phyloP scores from a whole-genome alignment of 2,329 filamentous ascomycete genomes.

The Emericellopsis cladophorae region DNA sequence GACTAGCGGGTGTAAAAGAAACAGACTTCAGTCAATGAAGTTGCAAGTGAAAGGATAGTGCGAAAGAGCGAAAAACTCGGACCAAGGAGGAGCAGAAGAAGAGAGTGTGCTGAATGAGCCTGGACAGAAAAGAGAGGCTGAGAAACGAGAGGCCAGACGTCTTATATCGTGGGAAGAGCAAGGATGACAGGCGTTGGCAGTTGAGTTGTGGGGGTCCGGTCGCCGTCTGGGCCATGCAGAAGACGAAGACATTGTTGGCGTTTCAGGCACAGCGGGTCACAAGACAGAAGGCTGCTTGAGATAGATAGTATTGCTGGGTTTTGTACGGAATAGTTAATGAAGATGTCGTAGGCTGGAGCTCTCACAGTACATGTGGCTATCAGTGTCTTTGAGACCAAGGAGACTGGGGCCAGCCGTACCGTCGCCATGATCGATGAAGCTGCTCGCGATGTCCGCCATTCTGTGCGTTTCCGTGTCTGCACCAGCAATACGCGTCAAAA shows the following conservation, averaged over 20 bases:
- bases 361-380: no score
- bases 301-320: no score
- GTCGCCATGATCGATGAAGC: not conserved
- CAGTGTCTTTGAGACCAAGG: no score
- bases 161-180: not conserved
- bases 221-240: not conserved
- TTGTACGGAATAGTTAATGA: no score
- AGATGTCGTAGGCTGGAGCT: not conserved
- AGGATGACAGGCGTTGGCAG: no score
- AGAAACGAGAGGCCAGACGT: not conserved
- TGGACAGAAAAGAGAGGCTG: constrained; percentile 5
- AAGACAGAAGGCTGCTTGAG: not conserved
- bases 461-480: no score
- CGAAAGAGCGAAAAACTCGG: constrained; percentile 1
- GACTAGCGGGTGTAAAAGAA: constrained; percentile 6
- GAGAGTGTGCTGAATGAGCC: constrained; percentile 10
- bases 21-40: constrained; percentile 20
- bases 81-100: constrained; percentile 10
- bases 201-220: no score
- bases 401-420: no score
- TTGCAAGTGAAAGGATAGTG: constrained; percentile 5
- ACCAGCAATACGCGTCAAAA: no score
- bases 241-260: not conserved
- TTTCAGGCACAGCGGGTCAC: not conserved
- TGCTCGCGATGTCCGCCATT: no score